Evolutionary conservation across 371 early-diverging fungal species (phyloP), one percentile per base, ranked within the genome.

Genomic region (Coemansia sp.): DNA sequence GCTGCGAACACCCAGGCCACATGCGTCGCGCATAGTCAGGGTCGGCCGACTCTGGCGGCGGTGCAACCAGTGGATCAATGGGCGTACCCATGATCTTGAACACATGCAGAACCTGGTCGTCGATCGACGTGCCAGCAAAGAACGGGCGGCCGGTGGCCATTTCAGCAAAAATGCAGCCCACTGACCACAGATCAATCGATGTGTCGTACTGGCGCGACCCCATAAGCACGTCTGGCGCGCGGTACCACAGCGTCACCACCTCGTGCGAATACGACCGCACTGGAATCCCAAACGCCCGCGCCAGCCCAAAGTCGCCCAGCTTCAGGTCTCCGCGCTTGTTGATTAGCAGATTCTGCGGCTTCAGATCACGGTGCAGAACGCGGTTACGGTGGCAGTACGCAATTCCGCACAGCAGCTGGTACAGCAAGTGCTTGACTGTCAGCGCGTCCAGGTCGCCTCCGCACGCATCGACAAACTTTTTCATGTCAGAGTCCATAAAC

Each of bases 141-240:
- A 99, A 79, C 15, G 99, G 98, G 56, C 92, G 83, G 21, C 99
- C 99, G 13, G 92, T 85, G 5, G 90, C 86, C 91, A 93, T 91
- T 69, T 93, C 93, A 80, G 79, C 72, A 78, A 79, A 76, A 17
- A 99, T 99, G 83, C 99, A 99, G 26, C 99, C 99, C 23, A 95
- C 89, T 32, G 96, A 95, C 99, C 99, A 99, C 46, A 99, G 87
- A 83, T 99, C 99, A 68, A 99, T 96, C 3, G 95, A 94, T 17
- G 95, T 97, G 13, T 92, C 89, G 79, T 99, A 99, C 67, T 96
- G 92, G 67, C 94, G 88, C 32, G 94, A 93, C 5, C 99, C 99
- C 90, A 98, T 88, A 40, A 99, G 79, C n/a, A 99, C 96, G 82
- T 99, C 99, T 1, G 99, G 99, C 2, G 99, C 93, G 69, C 99